Percentiles rank a stretch among this genome's conserved stretches.
Evolutionary conservation across 2,329 filamentous ascomycete species (phyloP).

Genomic region (Neofusicoccum sp.): DNA sequence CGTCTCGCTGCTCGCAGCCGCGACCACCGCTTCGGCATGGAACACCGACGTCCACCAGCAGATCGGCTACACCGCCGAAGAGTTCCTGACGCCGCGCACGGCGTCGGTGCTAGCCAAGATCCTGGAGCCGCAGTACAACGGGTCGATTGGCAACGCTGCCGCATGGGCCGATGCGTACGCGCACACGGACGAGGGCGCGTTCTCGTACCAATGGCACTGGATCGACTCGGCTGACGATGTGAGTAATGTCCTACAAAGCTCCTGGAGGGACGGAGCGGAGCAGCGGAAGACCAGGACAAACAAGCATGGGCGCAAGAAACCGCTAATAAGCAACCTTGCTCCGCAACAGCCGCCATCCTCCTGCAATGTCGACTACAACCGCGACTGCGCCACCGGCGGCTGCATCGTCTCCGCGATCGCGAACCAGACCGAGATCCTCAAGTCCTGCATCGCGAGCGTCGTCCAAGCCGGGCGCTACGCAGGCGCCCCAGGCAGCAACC

Average conservation of each 20-base stretch:
- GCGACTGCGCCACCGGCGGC: conserved; percentile 41
- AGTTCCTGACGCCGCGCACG: conserved; percentile 38
- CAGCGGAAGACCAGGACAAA: background rate
- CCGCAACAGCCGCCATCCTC: conserved; percentile 29
- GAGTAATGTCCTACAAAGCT: background rate
- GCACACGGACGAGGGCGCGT: conserved; percentile 42
- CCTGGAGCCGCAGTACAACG: conserved; percentile 44
- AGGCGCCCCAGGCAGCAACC: conserved; percentile 30
- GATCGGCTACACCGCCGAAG: conserved; percentile 44
- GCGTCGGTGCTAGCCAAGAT: conserved; percentile 36
- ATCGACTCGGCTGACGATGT: conserved; percentile 40
- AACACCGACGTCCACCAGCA: conserved; percentile 41
- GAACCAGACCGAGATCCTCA: conserved; percentile 45
- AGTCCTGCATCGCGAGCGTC: conserved; percentile 34
- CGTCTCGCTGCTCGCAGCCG: background rate
- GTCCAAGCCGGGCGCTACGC: conserved; percentile 27
- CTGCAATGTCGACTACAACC: conserved; percentile 40
- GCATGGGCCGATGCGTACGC: conserved; percentile 45
- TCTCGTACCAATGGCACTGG: conserved; percentile 47
- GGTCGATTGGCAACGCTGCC: conserved; percentile 42
- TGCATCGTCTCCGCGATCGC: conserved; percentile 47
- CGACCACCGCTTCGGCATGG: background rate
- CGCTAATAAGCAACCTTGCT: background rate
- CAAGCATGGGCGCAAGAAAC: background rate
- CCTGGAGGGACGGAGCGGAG: background rate